Conservation (phyloP, 2,329 filamentous ascomycete species). For the Lachnum nothofagi region DNA sequence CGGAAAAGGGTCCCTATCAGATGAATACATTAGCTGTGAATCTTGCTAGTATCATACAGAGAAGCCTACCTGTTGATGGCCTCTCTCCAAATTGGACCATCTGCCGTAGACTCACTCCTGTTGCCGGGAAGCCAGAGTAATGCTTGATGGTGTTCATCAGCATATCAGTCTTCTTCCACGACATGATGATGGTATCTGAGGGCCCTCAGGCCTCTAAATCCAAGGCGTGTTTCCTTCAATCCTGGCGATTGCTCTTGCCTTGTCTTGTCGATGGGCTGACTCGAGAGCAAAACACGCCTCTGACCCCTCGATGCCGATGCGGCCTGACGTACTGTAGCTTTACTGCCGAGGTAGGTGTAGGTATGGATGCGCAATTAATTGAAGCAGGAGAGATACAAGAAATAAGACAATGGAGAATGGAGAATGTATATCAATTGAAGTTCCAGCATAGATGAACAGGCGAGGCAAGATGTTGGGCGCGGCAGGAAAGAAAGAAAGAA, state of each 20-base stretch:
- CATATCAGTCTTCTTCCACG: conserved; percentile 85
- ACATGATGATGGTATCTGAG: conserved; percentile 54
- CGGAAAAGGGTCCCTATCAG: conserved; percentile 82
- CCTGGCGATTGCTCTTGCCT: conserved; percentile 4
- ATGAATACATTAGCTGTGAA: background rate
- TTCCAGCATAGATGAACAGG: too few relatives aligned
- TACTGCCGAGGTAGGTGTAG: conserved; percentile 15
- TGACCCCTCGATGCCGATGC: conserved; percentile 3
- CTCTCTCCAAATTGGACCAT: conserved; percentile 99
- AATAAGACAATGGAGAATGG: too few relatives aligned
- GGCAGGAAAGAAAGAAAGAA: too few relatives aligned
- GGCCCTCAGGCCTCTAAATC: conserved; percentile 28
- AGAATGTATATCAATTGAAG: too few relatives aligned
- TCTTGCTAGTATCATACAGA: too few relatives aligned
- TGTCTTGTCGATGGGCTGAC: conserved; percentile 16
- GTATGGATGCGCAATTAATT: too few relatives aligned
- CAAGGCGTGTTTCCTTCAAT: conserved; percentile 19
- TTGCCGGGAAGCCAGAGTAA: conserved; percentile 95
- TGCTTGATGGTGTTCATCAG: conserved; percentile 97
- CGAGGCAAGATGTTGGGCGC: too few relatives aligned
- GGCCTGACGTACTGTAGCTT: conserved; percentile 9
- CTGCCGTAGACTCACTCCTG: conserved; percentile 90
- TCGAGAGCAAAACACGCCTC: background rate
- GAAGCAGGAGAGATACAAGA: too few relatives aligned
- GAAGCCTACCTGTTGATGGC: conserved; percentile 78